Evolutionary conservation across 768 basidiomycete genomes (phyloP), one percentile per base, ranked within the genome.

Genomic region (Boletales sp.): DNA sequence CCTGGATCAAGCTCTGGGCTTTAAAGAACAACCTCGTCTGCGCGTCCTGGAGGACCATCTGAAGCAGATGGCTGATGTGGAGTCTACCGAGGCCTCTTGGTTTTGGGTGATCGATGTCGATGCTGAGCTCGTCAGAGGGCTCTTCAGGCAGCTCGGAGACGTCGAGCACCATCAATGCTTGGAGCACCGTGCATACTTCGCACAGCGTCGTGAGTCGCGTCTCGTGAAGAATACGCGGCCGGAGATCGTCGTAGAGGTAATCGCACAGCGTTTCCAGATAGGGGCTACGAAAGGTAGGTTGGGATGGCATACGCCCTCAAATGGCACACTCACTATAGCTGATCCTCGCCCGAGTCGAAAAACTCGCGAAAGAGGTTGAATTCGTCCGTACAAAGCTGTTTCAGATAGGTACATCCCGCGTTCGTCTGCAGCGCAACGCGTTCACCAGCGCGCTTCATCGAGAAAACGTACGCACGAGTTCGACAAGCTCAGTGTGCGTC

Each of bases 1-100:
- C 79, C 61, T 94, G 89, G 30, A 99, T 83, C 40, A 97, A 78
- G 2, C 90, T 81, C 68, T 98, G 94, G 7, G 94, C 94, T 65
- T 97, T 89, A 79, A 98, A 98, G 59, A 97, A 93, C 40, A 98
- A 67, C 47, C 94, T 72, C 12, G 97, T 97, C 73, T 98, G 95
- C 1, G 94, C 93, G 63, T 98, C 95, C 65, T 97, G 94, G 24
- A 97, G 69, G 0, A 97, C 86, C 83, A 94, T 91, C 62, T 87
- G 81, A 41, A 97, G 70, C 3, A 98, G 71, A 39, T 86, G 80
- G 48, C 84, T 84, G 57, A 91, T 90, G 55, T 94, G 89, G 41
- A 97, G 71, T 43, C 77, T 74, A 17, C 76, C 75, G 5, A 86
- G 72, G 4, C 79, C 77, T 56, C 66, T 63, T 40, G 61, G 54